Evolutionary conservation across 1,284 basidiomycete species (phyloP).

Genomic region (Pseudozyma pruni): DNA sequence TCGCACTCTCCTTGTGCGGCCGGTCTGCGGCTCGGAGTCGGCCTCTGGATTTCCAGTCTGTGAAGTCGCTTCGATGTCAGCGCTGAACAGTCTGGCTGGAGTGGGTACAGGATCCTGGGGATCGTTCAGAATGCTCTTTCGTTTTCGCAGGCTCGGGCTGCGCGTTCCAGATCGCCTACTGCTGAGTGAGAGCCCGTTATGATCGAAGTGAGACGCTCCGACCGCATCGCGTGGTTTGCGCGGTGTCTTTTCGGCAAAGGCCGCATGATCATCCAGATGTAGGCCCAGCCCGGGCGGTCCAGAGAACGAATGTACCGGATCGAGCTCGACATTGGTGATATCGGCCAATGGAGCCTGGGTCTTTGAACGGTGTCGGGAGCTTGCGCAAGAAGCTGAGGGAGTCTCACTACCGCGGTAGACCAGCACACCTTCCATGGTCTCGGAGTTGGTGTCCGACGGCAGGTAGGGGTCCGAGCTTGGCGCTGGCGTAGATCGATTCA

Average conservation of each 20-base stretch:
- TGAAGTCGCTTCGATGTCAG: constrained; percentile 1
- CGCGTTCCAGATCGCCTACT: constrained; percentile 2
- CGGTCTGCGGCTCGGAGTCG: constrained; percentile 24
- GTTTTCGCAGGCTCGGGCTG: constrained; percentile 38
- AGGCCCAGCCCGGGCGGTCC: neutral
- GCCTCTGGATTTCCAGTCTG: constrained; percentile 1
- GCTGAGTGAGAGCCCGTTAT: neutral
- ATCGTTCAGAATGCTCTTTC: constrained; percentile 26
- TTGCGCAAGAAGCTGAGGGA: neutral
- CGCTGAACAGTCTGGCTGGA: constrained; percentile 20
- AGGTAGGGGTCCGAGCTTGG: constrained; percentile 29
- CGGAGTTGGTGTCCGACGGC: constrained; percentile 35
- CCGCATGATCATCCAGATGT: neutral
- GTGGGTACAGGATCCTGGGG: constrained; percentile 20
- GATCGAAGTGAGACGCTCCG: neutral
- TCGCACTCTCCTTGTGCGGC: constrained; percentile 48
- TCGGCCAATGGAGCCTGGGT: constrained; percentile 22
- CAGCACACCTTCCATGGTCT: constrained; percentile 31
- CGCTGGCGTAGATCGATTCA: neutral
- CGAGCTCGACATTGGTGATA: constrained; percentile 20
- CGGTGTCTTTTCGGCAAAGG: constrained; percentile 8
- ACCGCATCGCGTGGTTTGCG: constrained; percentile 8
- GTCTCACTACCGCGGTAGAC: constrained; percentile 14
- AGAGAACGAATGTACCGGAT: neutral
- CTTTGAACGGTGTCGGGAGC: neutral